Conservation (phyloP, 371 early-diverging fungal species). For the Mortierella sp. region DNA sequence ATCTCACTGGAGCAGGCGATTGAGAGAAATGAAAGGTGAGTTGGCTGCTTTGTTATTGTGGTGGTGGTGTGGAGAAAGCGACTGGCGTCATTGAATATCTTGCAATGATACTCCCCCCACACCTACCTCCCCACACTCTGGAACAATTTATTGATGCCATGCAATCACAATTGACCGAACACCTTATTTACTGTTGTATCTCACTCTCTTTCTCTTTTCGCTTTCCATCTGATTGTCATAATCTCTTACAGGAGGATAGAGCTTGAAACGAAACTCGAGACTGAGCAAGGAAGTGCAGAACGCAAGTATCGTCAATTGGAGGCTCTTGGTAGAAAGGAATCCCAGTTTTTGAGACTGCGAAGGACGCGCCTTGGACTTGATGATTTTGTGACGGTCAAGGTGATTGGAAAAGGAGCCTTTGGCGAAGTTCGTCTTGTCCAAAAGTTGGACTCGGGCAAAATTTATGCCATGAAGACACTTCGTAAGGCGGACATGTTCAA, state of each 20-base stretch:
- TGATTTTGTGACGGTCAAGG: conserved; percentile 97
- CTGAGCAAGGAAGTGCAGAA: conserved; percentile 88
- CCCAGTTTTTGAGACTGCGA: conserved; percentile 92
- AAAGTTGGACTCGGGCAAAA: conserved; percentile 95
- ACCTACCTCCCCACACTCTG: too few relatives aligned
- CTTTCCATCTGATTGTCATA: background rate
- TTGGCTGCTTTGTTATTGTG: background rate
- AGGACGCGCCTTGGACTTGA: conserved; percentile 92
- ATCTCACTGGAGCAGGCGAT: conserved; percentile 87
- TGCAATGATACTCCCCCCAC: too few relatives aligned
- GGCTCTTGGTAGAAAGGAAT: conserved; percentile 90
- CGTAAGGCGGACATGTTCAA: conserved; percentile 97
- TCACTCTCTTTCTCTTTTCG: background rate
- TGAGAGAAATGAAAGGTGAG: conserved; percentile 80
- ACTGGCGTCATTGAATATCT: background rate
- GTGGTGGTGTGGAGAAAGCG: background rate
- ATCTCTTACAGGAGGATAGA: conserved; percentile 75
- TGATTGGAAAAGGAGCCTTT: conserved; percentile 99
- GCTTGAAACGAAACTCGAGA: conserved; percentile 79
- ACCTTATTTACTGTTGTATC: background rate
- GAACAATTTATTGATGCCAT: too few relatives aligned
- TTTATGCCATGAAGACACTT: conserved; percentile 98
- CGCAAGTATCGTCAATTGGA: conserved; percentile 86
- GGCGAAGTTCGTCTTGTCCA: conserved; percentile 98
- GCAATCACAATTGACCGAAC: background rate